Base-by-base conservation (phyloP, 164 flowering plant genomes). In the Chimonanthus praecox region DNA sequence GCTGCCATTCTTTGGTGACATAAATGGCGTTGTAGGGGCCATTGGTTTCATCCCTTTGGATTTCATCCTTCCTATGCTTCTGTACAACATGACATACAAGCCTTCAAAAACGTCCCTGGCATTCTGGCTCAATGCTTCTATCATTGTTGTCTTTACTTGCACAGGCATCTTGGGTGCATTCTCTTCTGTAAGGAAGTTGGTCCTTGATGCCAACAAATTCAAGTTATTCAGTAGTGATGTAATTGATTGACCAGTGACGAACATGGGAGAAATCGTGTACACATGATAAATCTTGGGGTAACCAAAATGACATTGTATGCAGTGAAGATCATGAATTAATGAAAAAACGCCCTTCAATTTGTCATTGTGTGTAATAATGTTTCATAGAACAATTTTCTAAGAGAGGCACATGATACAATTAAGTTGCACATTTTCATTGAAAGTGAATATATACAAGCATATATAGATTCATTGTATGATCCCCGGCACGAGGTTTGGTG, bases 1-100 rank as follows among this genome's bases (percentile, higher is more conserved):
- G 99, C 84, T 95, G 50, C 99, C 99, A 4, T 95, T 93, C 80
- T 95, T 95, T 54, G 98, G 99, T 0, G 99, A 95, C 84, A 90
- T 95, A n/a, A 95, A 78, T 65, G 92, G 85, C 3, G 85, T 90
- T 3, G 92, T 95, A 0, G 99, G 99, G 43, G 98, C 97, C 4
- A 74, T 95, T 70, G 99, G 99, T 2, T 95, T 95, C 80, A 93
- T 95, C 71, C 99, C 99, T 68, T 81, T 95, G 18, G 99, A 95
- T 82, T 95, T 90, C 83, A 78, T 95, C 70, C 94, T 95, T 9
- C 98, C 99, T 3, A 92, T 92, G 98, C 88, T 93, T 58, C 86
- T 95, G 20, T 95, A 93, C 84, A 93, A 95, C 90, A 93, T 87
- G 91, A 88, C 91, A 44, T 68, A 78, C 81, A 91, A 88, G 74